Conservation (phyloP, 108 stramenopile species). For the Thalassiosira profunda region DNA sequence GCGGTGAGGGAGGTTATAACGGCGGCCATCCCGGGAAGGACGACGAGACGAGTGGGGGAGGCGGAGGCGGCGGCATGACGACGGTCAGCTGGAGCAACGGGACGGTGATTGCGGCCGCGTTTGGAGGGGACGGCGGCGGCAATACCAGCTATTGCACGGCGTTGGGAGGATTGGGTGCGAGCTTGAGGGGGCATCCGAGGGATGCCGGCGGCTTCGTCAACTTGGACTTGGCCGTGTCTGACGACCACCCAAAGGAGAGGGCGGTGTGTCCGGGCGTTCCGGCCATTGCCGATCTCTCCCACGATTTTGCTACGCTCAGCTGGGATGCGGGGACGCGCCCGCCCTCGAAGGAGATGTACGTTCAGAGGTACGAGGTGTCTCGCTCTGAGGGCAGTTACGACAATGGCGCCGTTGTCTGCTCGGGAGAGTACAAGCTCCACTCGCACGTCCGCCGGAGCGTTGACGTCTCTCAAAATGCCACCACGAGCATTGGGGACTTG, state of each 20-base stretch:
- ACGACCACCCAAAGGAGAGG: not conserved
- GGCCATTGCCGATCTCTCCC: not conserved
- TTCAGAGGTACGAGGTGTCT: too few species aligned
- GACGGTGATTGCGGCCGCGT: not conserved
- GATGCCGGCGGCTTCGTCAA: constrained; percentile 12
- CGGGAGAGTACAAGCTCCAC: too few species aligned
- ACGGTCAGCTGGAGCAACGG: not conserved
- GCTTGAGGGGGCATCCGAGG: not conserved
- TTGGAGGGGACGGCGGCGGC: constrained; percentile 13
- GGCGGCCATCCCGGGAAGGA: constrained; percentile 6
- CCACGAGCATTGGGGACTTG: too few species aligned
- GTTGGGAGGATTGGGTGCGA: not conserved
- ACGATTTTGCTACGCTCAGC: not conserved
- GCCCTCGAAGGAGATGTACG: not conserved
- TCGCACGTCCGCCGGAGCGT: too few species aligned
- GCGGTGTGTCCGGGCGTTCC: not conserved
- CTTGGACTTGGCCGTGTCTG: not conserved
- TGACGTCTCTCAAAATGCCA: too few species aligned
- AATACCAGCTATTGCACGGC: constrained; percentile 1
- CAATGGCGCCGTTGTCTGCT: too few species aligned
- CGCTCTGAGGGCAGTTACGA: too few species aligned
- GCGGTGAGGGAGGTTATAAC: constrained; percentile 8
- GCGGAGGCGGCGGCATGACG: constrained; percentile 24
- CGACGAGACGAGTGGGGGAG: constrained; percentile 10
- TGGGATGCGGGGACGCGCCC: not conserved